Evolutionary conservation across 345 rosid genomes (phyloP).

Genomic region (Garcia nutans): DNA sequence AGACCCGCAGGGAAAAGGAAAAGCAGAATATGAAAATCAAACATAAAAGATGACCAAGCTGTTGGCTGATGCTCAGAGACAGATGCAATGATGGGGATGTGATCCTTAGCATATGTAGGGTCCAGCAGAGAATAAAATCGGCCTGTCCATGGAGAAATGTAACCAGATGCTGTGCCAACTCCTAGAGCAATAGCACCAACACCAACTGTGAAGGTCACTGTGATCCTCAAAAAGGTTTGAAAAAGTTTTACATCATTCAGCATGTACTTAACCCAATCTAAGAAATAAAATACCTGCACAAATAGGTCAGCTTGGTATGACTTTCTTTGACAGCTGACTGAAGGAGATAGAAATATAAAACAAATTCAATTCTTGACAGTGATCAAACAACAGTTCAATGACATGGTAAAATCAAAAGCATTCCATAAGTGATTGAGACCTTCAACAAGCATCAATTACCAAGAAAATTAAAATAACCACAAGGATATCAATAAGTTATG

Average conservation of each 20-base stretch:
- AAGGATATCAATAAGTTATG: not conserved
- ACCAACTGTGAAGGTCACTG: slow-evolving; percentile 68
- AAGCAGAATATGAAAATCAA: slow-evolving; percentile 92
- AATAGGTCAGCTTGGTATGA: not conserved
- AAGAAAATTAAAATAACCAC: not conserved
- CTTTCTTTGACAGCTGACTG: not conserved
- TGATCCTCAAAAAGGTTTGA: slow-evolving; percentile 81
- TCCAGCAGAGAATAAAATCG: slow-evolving; percentile 93
- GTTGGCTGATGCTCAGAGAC: slow-evolving; percentile 99
- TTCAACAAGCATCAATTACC: not conserved
- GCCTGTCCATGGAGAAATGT: slow-evolving; percentile 99
- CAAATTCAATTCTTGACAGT: not conserved
- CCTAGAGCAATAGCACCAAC: slow-evolving; percentile 79
- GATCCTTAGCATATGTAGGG: slow-evolving; percentile 98
- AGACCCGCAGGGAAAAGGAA: slow-evolving; percentile 99
- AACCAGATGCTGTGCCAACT: slow-evolving; percentile 90
- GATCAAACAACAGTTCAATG: not conserved
- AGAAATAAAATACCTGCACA: slow-evolving; percentile 85
- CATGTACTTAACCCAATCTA: slow-evolving; percentile 88
- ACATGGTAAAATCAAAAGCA: not conserved
- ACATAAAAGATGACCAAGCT: slow-evolving; percentile 99
- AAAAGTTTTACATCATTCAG: slow-evolving; percentile 79
- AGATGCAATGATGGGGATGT: slow-evolving; percentile 97
- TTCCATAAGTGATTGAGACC: not conserved
- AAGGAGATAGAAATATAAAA: not conserved